Evolutionary conservation across 2,329 filamentous ascomycete genomes (phyloP).

Genomic region (Colletotrichum cuscutae): DNA sequence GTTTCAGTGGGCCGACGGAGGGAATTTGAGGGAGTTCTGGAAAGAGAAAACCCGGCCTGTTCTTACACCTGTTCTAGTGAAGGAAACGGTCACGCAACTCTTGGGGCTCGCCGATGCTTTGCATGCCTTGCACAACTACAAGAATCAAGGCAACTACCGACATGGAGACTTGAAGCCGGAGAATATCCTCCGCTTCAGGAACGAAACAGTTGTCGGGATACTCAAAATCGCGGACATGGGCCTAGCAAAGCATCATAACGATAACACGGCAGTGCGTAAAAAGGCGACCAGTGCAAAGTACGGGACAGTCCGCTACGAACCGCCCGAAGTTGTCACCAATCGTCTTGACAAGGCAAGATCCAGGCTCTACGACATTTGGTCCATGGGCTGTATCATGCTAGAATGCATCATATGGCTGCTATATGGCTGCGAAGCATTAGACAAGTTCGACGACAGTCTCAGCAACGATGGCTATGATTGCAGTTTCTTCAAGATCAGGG

Average conservation of each 20-base stretch:
- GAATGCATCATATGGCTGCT: not conserved
- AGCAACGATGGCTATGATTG: accelerated
- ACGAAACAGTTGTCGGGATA: not conserved
- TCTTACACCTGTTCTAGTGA: not conserved
- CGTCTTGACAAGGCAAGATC: not conserved
- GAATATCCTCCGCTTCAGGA: not conserved
- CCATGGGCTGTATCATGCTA: not conserved
- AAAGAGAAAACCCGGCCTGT: not conserved
- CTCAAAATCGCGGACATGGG: not conserved
- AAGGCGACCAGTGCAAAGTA: not conserved
- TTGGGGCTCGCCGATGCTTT: not conserved
- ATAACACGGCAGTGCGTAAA: not conserved
- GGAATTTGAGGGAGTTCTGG: not conserved
- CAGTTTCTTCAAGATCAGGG: no score
- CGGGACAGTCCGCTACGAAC: not conserved
- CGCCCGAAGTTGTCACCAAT: not conserved
- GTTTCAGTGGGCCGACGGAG: not conserved
- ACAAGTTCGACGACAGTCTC: not conserved
- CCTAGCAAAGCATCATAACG: not conserved
- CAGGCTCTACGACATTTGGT: not conserved
- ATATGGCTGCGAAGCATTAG: not conserved
- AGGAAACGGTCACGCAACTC: not conserved
- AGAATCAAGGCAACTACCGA: not conserved
- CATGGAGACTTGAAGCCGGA: not conserved
- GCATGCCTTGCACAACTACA: not conserved